Evolutionary conservation across 805 yeast species (phyloP).

Genomic region (Hanseniaspora pseudoguilliermondii): DNA sequence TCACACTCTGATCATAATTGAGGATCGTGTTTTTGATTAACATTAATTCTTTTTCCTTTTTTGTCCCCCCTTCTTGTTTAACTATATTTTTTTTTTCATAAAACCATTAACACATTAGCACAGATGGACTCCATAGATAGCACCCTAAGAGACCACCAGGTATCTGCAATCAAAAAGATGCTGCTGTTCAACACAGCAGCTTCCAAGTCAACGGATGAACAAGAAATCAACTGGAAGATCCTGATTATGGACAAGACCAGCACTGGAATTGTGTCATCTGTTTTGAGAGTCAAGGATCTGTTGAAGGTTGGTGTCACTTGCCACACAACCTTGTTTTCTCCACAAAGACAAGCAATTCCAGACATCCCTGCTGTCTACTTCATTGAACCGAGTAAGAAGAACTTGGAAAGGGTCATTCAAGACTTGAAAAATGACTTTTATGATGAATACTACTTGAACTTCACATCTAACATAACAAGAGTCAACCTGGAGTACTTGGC

Average conservation of each 20-base stretch:
- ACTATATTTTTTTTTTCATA: not conserved
- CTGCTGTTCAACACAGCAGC: conserved; percentile 49
- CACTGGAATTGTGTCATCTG: conserved; percentile 76
- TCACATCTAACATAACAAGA: conserved; percentile 67
- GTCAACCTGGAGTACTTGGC: conserved; percentile 81
- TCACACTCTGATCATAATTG: no score
- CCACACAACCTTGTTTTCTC: conserved; percentile 53
- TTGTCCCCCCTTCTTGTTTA: no score
- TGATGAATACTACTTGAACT: conserved; percentile 69
- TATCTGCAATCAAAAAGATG: conserved; percentile 54
- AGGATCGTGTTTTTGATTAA: no score
- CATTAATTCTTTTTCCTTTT: not conserved
- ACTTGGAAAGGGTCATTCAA: conserved; percentile 51
- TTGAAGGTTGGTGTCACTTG: conserved; percentile 84
- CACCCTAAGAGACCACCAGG: conserved; percentile 9
- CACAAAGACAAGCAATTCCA: conserved; percentile 69
- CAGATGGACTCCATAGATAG: conserved; percentile 2
- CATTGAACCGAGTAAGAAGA: conserved; percentile 72
- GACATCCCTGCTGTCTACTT: conserved; percentile 94
- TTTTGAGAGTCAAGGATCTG: conserved; percentile 83
- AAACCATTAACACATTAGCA: conserved; percentile 13
- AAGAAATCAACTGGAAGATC: conserved; percentile 81
- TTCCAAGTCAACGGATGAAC: conserved; percentile 41
- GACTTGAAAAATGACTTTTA: conserved; percentile 69
- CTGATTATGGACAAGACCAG: conserved; percentile 69